These are phyloP conservation scores for Coniochaeta pulveracea DNA, from an alignment of 2,329 filamentous ascomycete species.

Conservation along the genomic window DNA sequence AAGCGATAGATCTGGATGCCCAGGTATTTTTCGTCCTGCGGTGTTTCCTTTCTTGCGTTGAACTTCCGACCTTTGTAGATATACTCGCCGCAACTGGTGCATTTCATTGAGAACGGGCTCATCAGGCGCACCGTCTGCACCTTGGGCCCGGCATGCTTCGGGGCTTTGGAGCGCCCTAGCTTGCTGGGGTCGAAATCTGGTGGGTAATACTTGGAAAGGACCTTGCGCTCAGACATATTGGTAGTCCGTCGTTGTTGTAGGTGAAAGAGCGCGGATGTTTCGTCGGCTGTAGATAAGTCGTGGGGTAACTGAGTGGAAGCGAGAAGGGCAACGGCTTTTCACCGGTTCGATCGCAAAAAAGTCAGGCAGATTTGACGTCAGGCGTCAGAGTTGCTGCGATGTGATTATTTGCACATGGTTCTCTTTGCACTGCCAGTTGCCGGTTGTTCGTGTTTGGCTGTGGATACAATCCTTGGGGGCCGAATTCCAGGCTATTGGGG, in stretches of 20 bases:
- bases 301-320: too few species aligned
- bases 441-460: too few species aligned
- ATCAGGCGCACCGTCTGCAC: constrained; percentile 83
- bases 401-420: too few species aligned
- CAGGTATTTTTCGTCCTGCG: constrained; percentile 78
- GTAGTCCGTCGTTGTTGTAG: too few species aligned
- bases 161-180: constrained; percentile 57
- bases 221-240: constrained; percentile 32
- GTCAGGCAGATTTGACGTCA: too few species aligned
- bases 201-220: constrained; percentile 29
- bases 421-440: too few species aligned
- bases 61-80: constrained; percentile 83
- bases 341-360: too few species aligned
- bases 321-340: too few species aligned
- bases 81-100: constrained; percentile 26
- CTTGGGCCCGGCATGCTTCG: constrained; percentile 65
- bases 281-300: too few species aligned
- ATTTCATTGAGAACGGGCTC: constrained; percentile 77
- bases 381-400: too few species aligned
- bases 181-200: constrained; percentile 85
- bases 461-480: too few species aligned
- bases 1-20: constrained; percentile 81
- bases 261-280: neutral
- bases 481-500: too few species aligned
- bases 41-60: constrained; percentile 88